Evolutionary conservation across 2,329 filamentous ascomycete species (phyloP), one percentile per base, ranked within the genome.

Genomic region (Colletotrichum siamense): DNA sequence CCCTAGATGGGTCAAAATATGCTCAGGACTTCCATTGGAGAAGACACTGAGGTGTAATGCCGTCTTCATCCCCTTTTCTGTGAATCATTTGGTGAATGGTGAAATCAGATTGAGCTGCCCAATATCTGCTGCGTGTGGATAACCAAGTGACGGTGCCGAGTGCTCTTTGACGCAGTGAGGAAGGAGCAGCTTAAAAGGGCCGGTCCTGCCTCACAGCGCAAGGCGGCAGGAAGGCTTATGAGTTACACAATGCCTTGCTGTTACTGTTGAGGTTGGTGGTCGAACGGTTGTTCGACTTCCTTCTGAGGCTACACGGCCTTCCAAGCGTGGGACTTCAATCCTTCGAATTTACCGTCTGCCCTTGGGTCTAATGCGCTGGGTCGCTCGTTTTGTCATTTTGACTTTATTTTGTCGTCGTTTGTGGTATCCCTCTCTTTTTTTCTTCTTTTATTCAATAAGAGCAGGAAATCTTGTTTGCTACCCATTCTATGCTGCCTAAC

Each of bases 71-170:
- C 18, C 10, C 16, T 2, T 7, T 12, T n/a, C 4, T 3, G 1
- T 3, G 36, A n/a, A 49, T n/a, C 8, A 12, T n/a, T 44, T 44
- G 0, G 39, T 10, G 39, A 44, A n/a, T n/a, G 39, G 39, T 44
- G 2, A 13, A 7, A 0, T 6, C 3, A 2, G 18, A 49, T n/a
- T 4, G 6, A 49, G 18, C 18, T 49, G 18, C 0, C 44, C 1
- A 0, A n/a, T n/a, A n/a, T 12, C 0, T 6, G 3, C 5, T 49
- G 5, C 18, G 8, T 6, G 44, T 49, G 18, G 18, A 49, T 7
- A 12, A 49, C 9, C 18, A 49, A 12, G 44, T n/a, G 16, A 49
- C 5, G 0, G 0, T 44, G 18, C 18, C 5, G 39, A n/a, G 18
- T n/a, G 1, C 0, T 0, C 18, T 49, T 49, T 12, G 18, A 22